A percentile compares a stretch with the other conserved stretches of the same genome.
These are phyloP conservation scores for Omphalotus guepiniiformis DNA, from an alignment of 768 basidiomycete genomes.

Conservation along the genomic window DNA sequence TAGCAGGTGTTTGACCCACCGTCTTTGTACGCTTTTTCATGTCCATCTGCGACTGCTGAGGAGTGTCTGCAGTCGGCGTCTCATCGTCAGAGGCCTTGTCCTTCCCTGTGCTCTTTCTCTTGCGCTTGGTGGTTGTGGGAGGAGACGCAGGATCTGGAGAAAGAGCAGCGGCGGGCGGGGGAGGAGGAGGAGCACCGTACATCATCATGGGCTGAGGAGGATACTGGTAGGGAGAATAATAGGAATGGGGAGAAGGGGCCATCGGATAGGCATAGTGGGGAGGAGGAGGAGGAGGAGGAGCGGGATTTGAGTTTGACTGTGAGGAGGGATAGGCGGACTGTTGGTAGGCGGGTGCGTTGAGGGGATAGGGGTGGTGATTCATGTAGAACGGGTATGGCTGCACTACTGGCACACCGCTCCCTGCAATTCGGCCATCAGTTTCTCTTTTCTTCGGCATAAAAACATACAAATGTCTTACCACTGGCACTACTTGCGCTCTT, in stretches of 20 bases:
- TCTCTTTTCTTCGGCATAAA: too few relatives aligned
- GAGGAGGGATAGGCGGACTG: slow-evolving; percentile 33
- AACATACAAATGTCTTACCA: too few relatives aligned
- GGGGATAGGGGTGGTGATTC: slow-evolving; percentile 65
- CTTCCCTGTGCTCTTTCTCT: slow-evolving; percentile 51
- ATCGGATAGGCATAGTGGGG: slow-evolving; percentile 56
- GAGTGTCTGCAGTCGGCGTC: slow-evolving; percentile 45
- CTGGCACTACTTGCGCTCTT: slow-evolving; percentile 18
- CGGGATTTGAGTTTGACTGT: slow-evolving; percentile 34
- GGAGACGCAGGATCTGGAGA: slow-evolving; percentile 32
- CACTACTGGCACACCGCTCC: too few relatives aligned
- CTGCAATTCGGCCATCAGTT: too few relatives aligned
- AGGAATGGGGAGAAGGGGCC: slow-evolving; percentile 51
- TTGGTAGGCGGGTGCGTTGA: slow-evolving; percentile 50
- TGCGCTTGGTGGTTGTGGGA: slow-evolving; percentile 50
- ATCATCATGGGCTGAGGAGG: slow-evolving; percentile 68
- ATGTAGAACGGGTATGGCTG: slow-evolving; percentile 61
- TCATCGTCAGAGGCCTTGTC: slow-evolving; percentile 61
- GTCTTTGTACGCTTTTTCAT: slow-evolving; percentile 90
- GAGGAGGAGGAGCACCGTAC: slow-evolving; percentile 46
- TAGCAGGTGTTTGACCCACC: slow-evolving; percentile 40
- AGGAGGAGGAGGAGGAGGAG: slow-evolving; percentile 34
- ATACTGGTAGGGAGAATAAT: slow-evolving; percentile 56
- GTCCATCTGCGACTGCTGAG: slow-evolving; percentile 40
- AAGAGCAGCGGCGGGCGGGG: slow-evolving; percentile 26